phyloP scores from a whole-genome alignment of 805 yeast species.

The Peterozyma xylosa region DNA sequence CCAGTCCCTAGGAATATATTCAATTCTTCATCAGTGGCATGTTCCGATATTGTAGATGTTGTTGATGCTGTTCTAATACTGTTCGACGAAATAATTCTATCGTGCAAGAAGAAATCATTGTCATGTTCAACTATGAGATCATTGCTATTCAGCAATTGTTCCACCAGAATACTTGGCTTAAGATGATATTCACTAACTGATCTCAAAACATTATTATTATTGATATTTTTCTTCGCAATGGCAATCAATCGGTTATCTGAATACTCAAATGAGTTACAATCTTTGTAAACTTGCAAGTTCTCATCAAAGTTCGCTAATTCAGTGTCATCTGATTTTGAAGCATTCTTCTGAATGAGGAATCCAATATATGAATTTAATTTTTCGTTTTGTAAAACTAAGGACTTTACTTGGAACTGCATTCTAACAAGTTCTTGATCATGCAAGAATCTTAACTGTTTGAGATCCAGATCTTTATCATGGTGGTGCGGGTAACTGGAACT shows the following conservation, averaged over 20 bases:
- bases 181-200: conserved; percentile 20
- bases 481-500: no score
- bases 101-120: no score
- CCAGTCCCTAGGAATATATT: conserved; percentile 1
- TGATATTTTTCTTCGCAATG: conserved; percentile 41
- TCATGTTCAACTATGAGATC: background rate
- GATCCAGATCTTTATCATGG: no score
- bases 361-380: conserved; percentile 51
- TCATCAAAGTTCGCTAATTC: conserved; percentile 17
- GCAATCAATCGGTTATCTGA: conserved; percentile 12
- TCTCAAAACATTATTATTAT: conserved; percentile 5
- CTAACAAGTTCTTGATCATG: conserved; percentile 41
- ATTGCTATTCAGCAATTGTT: background rate
- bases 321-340: conserved; percentile 16
- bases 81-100: conserved; percentile 3
- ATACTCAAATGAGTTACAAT: conserved; percentile 1
- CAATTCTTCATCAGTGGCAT: conserved; percentile 9
- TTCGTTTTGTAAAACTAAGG: conserved; percentile 47
- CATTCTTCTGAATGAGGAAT: conserved; percentile 41
- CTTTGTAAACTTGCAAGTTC: conserved; percentile 10
- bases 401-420: conserved; percentile 44
- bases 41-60: conserved; percentile 1
- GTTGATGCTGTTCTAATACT: conserved; percentile 1
- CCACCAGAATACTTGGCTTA: background rate
- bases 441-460: no score